Percentiles rank a stretch among this genome's conserved stretches.
These are phyloP conservation scores for Starmera caribaea DNA, from an alignment of 805 yeast genomes.

Conservation along the genomic window DNA sequence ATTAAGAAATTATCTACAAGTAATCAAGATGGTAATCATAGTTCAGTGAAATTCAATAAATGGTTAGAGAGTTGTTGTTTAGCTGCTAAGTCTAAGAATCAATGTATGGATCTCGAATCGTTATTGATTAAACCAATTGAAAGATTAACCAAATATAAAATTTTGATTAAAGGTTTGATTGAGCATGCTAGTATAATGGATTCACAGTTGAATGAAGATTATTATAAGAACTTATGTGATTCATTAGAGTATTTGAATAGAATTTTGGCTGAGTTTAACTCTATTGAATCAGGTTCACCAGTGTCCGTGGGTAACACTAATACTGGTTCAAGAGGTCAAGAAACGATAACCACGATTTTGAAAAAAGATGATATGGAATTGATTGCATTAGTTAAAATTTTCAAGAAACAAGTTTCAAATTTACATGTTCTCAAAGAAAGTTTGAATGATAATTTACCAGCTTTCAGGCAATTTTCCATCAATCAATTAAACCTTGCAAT, in stretches of 20 bases:
- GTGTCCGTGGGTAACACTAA: too few species aligned
- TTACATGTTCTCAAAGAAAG: slow-evolving; percentile 12
- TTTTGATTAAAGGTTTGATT: slow-evolving; percentile 9
- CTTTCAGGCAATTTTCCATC: slow-evolving; percentile 4
- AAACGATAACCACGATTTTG: too few species aligned
- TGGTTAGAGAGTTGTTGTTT: slow-evolving; percentile 27
- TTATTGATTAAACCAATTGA: slow-evolving; percentile 23
- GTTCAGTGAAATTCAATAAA: slow-evolving; percentile 10
- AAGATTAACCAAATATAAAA: slow-evolving; percentile 18
- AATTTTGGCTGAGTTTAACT: slow-evolving; percentile 4
- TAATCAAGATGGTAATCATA: background rate
- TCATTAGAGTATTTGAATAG: slow-evolving; percentile 10
- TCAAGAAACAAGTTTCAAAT: slow-evolving; percentile 13
- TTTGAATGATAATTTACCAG: slow-evolving; percentile 7
- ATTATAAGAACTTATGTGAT: slow-evolving; percentile 9
- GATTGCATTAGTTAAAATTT: slow-evolving; percentile 2
- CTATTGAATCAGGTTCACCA: too few species aligned
- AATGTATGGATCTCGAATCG: slow-evolving; percentile 19
- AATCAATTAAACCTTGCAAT: slow-evolving; percentile 11
- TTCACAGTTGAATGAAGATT: slow-evolving; percentile 2
- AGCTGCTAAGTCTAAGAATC: slow-evolving; percentile 14
- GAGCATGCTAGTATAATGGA: slow-evolving; percentile 7
- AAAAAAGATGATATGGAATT: background rate
- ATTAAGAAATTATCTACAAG: slow-evolving; percentile 10
- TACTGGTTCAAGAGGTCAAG: too few species aligned